phyloP scores from a whole-genome alignment of 345 rosid genomes.

The Brassica nigra region DNA sequence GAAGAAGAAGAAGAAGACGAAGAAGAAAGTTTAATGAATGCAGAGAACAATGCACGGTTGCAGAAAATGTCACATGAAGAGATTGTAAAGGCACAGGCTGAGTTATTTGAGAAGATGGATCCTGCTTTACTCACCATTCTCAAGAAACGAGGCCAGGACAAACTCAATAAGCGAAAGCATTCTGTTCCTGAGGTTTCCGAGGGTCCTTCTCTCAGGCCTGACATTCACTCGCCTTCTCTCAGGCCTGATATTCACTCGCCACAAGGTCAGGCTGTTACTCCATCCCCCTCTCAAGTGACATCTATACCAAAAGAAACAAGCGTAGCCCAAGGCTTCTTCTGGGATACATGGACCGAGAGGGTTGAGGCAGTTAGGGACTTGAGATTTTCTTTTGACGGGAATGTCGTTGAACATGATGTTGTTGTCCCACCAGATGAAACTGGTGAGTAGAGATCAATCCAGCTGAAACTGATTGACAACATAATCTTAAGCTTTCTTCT shows the following conservation, averaged over 20 bases:
- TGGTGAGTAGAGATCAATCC: conserved; percentile 46
- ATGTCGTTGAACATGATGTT: conserved; percentile 50
- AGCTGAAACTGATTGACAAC: conserved; percentile 2
- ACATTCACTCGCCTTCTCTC: conserved; percentile 3
- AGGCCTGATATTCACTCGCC: conserved; percentile 34
- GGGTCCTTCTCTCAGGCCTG: conserved; percentile 39
- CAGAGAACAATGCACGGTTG: conserved; percentile 67
- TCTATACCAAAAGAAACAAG: conserved; percentile 33
- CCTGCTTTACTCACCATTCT: conserved; percentile 66
- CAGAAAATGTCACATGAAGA: conserved; percentile 72
- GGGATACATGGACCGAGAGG: conserved; percentile 85
- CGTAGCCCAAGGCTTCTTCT: conserved; percentile 46
- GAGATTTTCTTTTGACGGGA: conserved; percentile 81
- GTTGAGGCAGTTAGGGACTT: conserved; percentile 75
- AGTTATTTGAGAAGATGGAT: conserved; percentile 75
- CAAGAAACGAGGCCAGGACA: conserved; percentile 63
- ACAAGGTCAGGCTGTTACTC: conserved; percentile 28
- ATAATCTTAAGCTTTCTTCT: conserved; percentile 12
- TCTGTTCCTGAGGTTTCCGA: conserved; percentile 33
- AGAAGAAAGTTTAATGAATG: conserved; percentile 43
- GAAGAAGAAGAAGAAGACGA: conserved; percentile 44
- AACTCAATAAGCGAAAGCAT: conserved; percentile 53
- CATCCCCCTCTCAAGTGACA: conserved; percentile 38
- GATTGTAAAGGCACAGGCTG: conserved; percentile 78
- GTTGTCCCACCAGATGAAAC: conserved; percentile 32